Conservation (phyloP, 139 green algal genomes). For the Bryopsis sp. region DNA sequence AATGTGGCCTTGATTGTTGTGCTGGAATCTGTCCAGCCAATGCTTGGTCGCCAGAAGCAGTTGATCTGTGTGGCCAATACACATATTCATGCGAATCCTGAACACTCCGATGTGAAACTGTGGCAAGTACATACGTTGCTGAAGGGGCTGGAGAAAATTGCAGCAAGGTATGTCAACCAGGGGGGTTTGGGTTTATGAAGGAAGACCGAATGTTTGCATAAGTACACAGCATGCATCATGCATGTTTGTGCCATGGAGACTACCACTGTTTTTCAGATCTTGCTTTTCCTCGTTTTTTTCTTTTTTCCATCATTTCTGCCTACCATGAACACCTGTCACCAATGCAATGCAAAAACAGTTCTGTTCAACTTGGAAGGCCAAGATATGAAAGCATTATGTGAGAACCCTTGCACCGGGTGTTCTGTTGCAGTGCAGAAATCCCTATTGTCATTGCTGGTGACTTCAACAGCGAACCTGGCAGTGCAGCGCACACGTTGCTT, state of each 20-base stretch:
- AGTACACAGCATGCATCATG: too few relatives aligned
- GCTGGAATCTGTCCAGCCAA: conserved; percentile 78
- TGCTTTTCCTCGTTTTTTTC: too few relatives aligned
- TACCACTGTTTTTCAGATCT: too few relatives aligned
- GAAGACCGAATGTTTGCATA: too few relatives aligned
- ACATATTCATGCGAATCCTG: conserved; percentile 97
- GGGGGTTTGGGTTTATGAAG: too few relatives aligned
- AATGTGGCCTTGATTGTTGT: conserved; percentile 96
- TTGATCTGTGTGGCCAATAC: conserved; percentile 98
- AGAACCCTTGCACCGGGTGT: too few relatives aligned
- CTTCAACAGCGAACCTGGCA: conserved; percentile 91
- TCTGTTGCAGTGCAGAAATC: conserved; percentile 72
- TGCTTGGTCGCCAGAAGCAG: conserved; percentile 36
- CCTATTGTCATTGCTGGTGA: conserved; percentile 93
- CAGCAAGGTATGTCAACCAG: conserved; percentile 65
- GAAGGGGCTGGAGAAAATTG: conserved; percentile 99
- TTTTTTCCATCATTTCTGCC: too few relatives aligned
- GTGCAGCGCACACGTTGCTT: conserved; percentile 82
- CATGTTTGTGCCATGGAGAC: too few relatives aligned
- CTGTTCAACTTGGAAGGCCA: too few relatives aligned
- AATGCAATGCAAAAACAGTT: too few relatives aligned
- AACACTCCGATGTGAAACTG: conserved; percentile 97
- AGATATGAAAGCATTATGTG: too few relatives aligned
- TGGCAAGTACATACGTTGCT: conserved; percentile 99
- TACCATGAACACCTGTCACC: too few relatives aligned